Percentiles rank a stretch among this genome's conserved stretches.
Conservation (phyloP, 1,284 basidiomycete genomes). For the Ganoderma resinaceum region DNA sequence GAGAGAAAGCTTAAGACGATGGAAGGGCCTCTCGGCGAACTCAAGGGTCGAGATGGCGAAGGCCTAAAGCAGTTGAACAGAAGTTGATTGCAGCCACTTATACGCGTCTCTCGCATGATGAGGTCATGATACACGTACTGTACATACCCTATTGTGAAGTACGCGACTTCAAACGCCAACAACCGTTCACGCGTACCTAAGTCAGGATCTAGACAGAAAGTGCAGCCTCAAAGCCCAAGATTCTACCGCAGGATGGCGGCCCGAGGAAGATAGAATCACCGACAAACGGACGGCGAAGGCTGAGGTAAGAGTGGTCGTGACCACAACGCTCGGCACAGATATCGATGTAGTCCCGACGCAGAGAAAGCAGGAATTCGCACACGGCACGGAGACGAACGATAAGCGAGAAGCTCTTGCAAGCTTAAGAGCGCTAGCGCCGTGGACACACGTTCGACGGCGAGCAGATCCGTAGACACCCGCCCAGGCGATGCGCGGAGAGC, state of each 20-base stretch:
- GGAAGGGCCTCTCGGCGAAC: too few relatives aligned
- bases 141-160: not conserved
- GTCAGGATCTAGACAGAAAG: not conserved
- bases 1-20: too few relatives aligned
- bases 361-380: not conserved
- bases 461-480: conserved; percentile 18
- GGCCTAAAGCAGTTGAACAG: too few relatives aligned
- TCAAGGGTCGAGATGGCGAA: too few relatives aligned
- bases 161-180: too few relatives aligned
- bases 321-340: not conserved
- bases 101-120: too few relatives aligned
- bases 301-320: not conserved
- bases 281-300: not conserved
- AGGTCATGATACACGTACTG: not conserved
- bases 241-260: not conserved
- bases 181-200: too few relatives aligned
- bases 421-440: not conserved
- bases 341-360: not conserved
- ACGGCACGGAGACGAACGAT: not conserved
- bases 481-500: conserved; percentile 19
- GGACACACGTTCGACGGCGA: conserved; percentile 25
- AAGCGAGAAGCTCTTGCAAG: conserved; percentile 8
- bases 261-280: not conserved
- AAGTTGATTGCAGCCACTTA: too few relatives aligned
- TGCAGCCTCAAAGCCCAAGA: not conserved